A percentile compares a stretch with the other conserved stretches of the same genome.
Evolutionary conservation across 495 filamentous ascomycete genomes (phyloP).

Genomic region (Platismatia glauca): DNA sequence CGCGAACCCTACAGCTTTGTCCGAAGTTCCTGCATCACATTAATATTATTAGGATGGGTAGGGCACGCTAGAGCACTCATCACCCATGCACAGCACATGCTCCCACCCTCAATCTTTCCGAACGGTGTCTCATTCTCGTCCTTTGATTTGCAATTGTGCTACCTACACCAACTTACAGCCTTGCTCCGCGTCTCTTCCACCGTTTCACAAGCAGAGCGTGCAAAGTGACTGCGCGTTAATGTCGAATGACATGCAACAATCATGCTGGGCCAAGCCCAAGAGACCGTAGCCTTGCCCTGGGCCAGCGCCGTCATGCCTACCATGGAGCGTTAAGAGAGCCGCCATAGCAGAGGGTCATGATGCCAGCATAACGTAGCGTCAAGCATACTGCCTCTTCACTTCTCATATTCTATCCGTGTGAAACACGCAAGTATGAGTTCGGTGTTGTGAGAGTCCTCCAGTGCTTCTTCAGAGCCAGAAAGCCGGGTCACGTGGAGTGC

Average conservation of each 20-base stretch:
- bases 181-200: background rate
- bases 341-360: background rate
- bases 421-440: conserved; percentile 53
- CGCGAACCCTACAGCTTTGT: no score
- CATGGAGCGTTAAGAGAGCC: background rate
- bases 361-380: background rate
- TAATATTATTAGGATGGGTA: no score
- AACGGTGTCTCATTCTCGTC: background rate
- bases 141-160: background rate
- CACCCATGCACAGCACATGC: no score
- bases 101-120: background rate
- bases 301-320: background rate
- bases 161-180: background rate
- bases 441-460: conserved; percentile 34
- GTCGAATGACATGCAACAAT: background rate
- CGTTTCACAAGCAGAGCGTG: background rate
- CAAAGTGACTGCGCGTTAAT: background rate
- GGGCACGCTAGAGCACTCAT: no score
- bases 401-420: conserved; percentile 51
- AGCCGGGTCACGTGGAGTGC: conserved; percentile 13
- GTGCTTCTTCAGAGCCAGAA: conserved; percentile 31
- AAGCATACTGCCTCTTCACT: conserved; percentile 31
- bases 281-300: background rate
- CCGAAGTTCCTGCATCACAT: no score
- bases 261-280: background rate